These are phyloP conservation scores for Theileria orientalis DNA, from an alignment of 169 alveolate species.

Conservation along the genomic window DNA sequence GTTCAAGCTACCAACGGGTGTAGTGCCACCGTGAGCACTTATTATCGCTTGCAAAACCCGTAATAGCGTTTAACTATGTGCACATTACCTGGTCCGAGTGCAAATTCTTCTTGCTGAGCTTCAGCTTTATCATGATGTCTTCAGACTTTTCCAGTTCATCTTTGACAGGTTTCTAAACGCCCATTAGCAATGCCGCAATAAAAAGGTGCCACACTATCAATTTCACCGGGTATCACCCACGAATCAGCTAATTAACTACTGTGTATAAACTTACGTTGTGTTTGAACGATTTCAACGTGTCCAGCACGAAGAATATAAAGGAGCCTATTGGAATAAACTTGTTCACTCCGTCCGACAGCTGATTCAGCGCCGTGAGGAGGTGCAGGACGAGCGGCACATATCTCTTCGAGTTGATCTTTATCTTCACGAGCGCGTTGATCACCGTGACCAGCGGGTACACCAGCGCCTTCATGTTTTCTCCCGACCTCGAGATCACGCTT, in stretches of 20 bases:
- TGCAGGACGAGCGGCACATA: conserved; percentile 51
- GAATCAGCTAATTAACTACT: not conserved
- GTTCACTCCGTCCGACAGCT: conserved; percentile 38
- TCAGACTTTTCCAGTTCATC: conserved; percentile 25
- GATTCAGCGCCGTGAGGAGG: conserved; percentile 46
- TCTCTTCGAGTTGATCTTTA: conserved; percentile 10
- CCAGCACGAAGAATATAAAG: conserved; percentile 28
- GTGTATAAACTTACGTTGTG: not conserved
- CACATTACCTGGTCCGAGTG: conserved; percentile 18
- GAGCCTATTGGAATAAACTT: conserved; percentile 50
- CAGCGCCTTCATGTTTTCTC: conserved; percentile 17
- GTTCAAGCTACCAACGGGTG: too few relatives aligned
- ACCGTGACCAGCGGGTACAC: conserved; percentile 54
- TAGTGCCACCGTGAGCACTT: too few relatives aligned
- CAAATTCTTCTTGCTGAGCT: conserved; percentile 31
- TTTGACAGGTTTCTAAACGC: not conserved
- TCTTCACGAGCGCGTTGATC: conserved; percentile 40
- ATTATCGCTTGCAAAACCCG: too few relatives aligned
- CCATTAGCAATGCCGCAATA: not conserved
- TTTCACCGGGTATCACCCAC: too few relatives aligned
- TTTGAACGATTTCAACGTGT: conserved; percentile 13
- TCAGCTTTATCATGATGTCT: conserved; percentile 50
- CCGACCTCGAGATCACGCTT: conserved; percentile 22
- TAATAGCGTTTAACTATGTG: not conserved
- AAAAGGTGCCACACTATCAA: too few relatives aligned